Evolutionary conservation across 2,329 filamentous ascomycete species (phyloP), one percentile per base, ranked within the genome.

Genomic region (Nemania sp.): DNA sequence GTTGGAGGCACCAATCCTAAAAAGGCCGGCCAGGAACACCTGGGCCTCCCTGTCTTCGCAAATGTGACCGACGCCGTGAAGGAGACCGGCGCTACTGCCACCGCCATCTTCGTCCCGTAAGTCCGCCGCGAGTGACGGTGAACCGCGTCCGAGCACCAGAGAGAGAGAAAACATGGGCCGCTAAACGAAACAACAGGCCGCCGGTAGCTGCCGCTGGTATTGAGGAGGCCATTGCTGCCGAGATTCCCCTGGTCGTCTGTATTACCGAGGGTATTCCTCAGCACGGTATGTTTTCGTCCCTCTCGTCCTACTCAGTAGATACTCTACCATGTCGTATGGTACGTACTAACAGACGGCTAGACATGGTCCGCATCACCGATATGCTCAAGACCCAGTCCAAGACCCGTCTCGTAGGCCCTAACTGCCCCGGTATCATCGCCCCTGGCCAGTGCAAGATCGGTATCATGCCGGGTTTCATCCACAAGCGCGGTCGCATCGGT

Each of bases 391-490:
- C 94, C 64, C 96, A 99, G 86, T 90, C 86, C 87, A 98, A 98
- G 89, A 98, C 95, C 75, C 92, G 96, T 80, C 89, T 99, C 78
- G 94, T 98, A 71, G 95, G 95, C 75, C 95, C 95, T 79, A 99
- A 98, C 88, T 99, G 96, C 87, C 96, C 96, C 73, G 96, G 95
- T 82, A 95, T 98, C 84, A 98, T 98, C 83, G 95, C 88, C 63
- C 89, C 89, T 69, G 96, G 95, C 77, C 95, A 97, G 89, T 99
- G 96, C 90, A 99, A 99, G 88, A 98, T 99, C 80, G 96, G 96
- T 80, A 99, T 99, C 86, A 98, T 99, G 96, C 93, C 96, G 73
- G 96, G 96, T 78, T 98, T 98, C 88, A 98, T 99, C 86, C 96
- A 99, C 90, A 98, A 98, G 90, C 93, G 94, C 83, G 96, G 96